Percentiles rank a stretch among this genome's conserved stretches.
Conservation (phyloP, 1,284 basidiomycete genomes). For the Anthracocystis setariae region DNA sequence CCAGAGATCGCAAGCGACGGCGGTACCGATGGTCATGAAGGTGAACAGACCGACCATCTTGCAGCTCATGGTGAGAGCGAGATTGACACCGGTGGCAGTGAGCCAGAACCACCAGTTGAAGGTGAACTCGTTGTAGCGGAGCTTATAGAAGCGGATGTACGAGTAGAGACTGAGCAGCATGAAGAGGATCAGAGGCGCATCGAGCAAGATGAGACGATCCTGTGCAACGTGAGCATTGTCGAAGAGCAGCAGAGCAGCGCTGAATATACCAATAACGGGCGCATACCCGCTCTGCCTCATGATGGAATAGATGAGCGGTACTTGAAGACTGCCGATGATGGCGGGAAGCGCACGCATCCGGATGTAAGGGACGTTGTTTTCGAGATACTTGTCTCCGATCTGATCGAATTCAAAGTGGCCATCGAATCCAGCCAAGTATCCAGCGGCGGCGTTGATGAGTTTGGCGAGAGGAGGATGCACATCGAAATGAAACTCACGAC, state of each 20-base stretch:
- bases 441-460: constrained; percentile 77
- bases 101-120: constrained; percentile 92
- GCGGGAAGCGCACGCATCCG: constrained; percentile 92
- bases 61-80: constrained; percentile 95
- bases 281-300: constrained; percentile 98
- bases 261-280: constrained; percentile 85
- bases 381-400: constrained; percentile 92
- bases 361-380: constrained; percentile 88
- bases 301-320: constrained; percentile 91
- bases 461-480: constrained; percentile 85
- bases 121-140: constrained; percentile 76
- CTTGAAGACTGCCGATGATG: constrained; percentile 85
- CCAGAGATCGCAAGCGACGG: constrained; percentile 94
- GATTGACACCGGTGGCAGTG: constrained; percentile 85
- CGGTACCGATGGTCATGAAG: constrained; percentile 86
- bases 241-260: constrained; percentile 86
- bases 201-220: constrained; percentile 92
- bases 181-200: constrained; percentile 94
- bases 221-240: constrained; percentile 97
- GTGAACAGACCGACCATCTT: constrained; percentile 98
- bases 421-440: constrained; percentile 96
- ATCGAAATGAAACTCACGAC: constrained; percentile 88
- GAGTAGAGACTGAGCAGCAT: constrained; percentile 91
- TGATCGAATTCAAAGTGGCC: constrained; percentile 92
- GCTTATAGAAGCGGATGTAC: constrained; percentile 95